Conservation (phyloP, 805 yeast genomes). For the Kodamaea laetipori region DNA sequence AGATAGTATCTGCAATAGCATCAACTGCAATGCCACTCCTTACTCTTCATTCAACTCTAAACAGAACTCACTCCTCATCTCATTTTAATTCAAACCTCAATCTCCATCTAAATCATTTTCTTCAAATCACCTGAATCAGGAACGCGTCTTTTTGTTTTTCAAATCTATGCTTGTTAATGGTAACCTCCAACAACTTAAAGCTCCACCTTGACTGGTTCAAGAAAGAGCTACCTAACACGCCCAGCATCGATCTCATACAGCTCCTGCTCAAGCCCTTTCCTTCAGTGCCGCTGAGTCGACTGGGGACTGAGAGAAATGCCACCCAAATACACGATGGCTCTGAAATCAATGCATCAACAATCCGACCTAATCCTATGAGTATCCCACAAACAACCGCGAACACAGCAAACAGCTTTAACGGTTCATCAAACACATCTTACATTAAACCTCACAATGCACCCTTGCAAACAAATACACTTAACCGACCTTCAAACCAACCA, state of each 20-base stretch:
- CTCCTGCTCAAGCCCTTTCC: conserved; percentile 13
- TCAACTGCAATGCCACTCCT: too few relatives aligned
- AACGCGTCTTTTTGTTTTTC: conserved; percentile 1
- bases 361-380: too few relatives aligned
- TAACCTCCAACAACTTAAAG: conserved; percentile 17
- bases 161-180: conserved; percentile 12
- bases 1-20: too few relatives aligned
- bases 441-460: too few relatives aligned
- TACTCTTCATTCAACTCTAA: too few relatives aligned
- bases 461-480: background rate
- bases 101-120: background rate
- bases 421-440: too few relatives aligned
- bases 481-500: conserved; percentile 1
- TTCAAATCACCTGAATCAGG: background rate
- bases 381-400: too few relatives aligned
- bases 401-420: too few relatives aligned
- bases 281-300: background rate
- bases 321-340: too few relatives aligned
- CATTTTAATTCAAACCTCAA: background rate
- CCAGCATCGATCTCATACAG: conserved; percentile 11
- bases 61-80: too few relatives aligned
- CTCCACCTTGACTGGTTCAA: conserved; percentile 18
- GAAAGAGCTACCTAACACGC: conserved; percentile 16
- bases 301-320: background rate
- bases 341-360: too few relatives aligned